These are phyloP conservation scores for Moringa oleifera DNA, from an alignment of 345 rosid genomes.

Conservation along the genomic window DNA sequence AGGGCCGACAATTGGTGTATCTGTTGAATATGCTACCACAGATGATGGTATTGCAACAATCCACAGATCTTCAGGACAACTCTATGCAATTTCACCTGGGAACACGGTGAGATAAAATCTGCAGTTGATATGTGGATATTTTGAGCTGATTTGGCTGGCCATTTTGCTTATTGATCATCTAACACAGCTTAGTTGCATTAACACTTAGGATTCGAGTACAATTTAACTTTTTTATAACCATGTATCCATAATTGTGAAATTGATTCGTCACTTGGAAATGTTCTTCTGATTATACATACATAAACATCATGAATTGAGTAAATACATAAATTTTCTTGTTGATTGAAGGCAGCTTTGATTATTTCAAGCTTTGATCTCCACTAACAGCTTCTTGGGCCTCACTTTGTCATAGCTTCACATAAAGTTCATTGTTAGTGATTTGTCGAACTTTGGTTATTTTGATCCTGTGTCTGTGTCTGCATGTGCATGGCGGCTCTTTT, in stretches of 20 bases:
- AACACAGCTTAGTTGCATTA: background rate
- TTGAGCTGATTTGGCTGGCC: background rate
- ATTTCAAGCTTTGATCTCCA: background rate
- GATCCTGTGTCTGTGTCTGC: no score
- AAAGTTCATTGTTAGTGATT: no score
- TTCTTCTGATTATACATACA: background rate
- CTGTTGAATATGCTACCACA: conserved; percentile 48
- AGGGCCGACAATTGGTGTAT: conserved; percentile 79
- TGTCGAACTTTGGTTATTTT: no score
- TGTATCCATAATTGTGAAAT: background rate
- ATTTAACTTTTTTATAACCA: background rate
- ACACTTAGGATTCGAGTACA: background rate
- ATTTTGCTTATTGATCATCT: conserved; percentile 11
- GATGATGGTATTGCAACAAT: conserved; percentile 56
- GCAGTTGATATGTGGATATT: conserved; percentile 6
- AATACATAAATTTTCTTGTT: background rate
- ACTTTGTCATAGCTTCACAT: no score
- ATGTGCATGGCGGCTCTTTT: no score
- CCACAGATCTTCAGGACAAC: conserved; percentile 53
- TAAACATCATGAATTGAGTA: no score
- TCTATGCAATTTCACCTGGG: conserved; percentile 75
- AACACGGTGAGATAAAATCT: conserved; percentile 60
- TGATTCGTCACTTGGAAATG: background rate
- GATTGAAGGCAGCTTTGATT: background rate
- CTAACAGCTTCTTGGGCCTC: background rate